These are phyloP conservation scores for Venustampulla echinocandica DNA, from an alignment of 495 filamentous ascomycete species.

Conservation along the genomic window DNA sequence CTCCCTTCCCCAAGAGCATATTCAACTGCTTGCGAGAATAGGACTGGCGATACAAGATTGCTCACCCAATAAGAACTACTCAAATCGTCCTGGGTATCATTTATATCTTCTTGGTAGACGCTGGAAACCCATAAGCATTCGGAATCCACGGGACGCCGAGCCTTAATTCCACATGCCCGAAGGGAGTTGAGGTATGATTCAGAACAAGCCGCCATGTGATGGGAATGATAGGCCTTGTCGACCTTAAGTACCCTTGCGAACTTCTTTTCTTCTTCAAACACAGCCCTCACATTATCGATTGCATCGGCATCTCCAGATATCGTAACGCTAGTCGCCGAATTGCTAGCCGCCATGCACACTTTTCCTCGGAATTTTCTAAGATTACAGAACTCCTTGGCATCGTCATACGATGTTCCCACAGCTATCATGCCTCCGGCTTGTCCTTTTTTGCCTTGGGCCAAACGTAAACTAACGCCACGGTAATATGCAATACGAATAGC, in stretches of 20 bases:
- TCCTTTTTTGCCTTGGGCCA: slow-evolving; percentile 8
- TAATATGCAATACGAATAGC: slow-evolving; percentile 45
- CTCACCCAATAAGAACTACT: slow-evolving; percentile 42
- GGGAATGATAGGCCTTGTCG: slow-evolving; percentile 54
- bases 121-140: neutral
- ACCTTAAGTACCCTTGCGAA: slow-evolving; percentile 37
- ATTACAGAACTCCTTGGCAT: slow-evolving; percentile 32
- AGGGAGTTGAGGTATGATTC: neutral
- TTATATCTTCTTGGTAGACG: neutral
- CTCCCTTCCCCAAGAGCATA: neutral
- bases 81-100: slow-evolving; percentile 16
- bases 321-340: slow-evolving; percentile 39
- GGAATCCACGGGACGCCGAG: slow-evolving; percentile 1
- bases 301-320: slow-evolving; percentile 36
- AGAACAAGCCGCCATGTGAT: slow-evolving; percentile 41
- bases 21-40: slow-evolving; percentile 39
- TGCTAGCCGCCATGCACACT: slow-evolving; percentile 35
- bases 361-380: slow-evolving; percentile 28
- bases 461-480: slow-evolving; percentile 32
- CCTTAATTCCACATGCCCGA: slow-evolving; percentile 26
- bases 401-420: slow-evolving; percentile 31
- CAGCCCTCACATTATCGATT: slow-evolving; percentile 13
- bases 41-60: slow-evolving; percentile 48
- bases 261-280: slow-evolving; percentile 38
- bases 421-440: slow-evolving; percentile 46